Evolutionary conservation across 345 rosid species (phyloP).

Genomic region (Melaleuca alternifolia): DNA sequence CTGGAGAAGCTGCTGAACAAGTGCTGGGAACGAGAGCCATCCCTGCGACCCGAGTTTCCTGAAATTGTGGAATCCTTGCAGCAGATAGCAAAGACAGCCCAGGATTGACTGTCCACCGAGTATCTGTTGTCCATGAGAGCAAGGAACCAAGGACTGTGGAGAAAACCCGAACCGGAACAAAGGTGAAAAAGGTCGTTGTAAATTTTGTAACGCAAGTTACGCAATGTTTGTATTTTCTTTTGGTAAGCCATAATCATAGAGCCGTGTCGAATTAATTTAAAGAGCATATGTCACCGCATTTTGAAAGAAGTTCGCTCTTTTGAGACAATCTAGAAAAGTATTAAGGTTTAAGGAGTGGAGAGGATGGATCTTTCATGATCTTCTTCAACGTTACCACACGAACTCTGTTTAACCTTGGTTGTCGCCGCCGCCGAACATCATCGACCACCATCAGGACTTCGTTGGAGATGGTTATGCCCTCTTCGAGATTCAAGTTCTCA

Average conservation of each 20-base stretch:
- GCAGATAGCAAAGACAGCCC: conserved; percentile 19
- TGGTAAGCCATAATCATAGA: background rate
- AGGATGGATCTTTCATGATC: background rate
- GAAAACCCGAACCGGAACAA: background rate
- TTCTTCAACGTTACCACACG: background rate
- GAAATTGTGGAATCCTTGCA: conserved; percentile 37
- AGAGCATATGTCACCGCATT: background rate
- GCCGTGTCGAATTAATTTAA: background rate
- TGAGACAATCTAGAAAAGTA: background rate
- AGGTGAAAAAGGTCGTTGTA: background rate
- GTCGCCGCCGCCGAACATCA: background rate
- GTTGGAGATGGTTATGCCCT: background rate
- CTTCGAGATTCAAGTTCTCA: background rate
- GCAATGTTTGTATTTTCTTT: background rate
- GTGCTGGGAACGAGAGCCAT: conserved; percentile 60
- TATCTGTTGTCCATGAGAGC: background rate
- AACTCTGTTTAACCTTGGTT: background rate
- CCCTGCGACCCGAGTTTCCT: conserved; percentile 50
- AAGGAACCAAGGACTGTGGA: background rate
- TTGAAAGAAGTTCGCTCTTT: background rate
- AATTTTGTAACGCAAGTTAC: background rate
- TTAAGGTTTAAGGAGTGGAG: background rate
- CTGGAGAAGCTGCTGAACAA: conserved; percentile 38
- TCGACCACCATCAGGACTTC: background rate
- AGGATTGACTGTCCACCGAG: background rate